Base-by-base conservation (phyloP, 1,284 basidiomycete genomes). In the Melampsora americana region DNA sequence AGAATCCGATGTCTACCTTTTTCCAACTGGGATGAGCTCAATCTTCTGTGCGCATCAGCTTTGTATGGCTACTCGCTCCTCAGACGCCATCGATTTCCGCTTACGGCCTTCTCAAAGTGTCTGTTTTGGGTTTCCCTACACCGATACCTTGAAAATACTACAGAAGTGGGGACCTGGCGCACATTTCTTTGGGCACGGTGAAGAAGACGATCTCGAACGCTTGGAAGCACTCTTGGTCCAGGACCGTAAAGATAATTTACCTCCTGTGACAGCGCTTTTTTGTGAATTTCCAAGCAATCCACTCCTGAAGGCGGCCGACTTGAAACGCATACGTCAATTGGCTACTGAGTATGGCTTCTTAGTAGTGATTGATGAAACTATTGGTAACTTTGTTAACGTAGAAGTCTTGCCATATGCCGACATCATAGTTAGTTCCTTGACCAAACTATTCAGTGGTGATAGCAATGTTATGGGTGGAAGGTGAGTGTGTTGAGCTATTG, bases 401-500 rank as follows among this genome's bases (percentile, higher is more conserved):
- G 91, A 96, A 80, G 91, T 96, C 5, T 85, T 96, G 4, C 90
- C 90, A 4, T 92, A 89, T 79, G 92, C 91, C 1, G 96, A 99
- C 83, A 88, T 99, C 35, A 89, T 97, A n/a, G 95, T 91, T 69
- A 93, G 92, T 80, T 95, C 92, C 82, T 84, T 99, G 80, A 92
- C 92, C 64, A 99, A 99, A 85, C 87, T 99, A 30, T 99, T 99
- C 84, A 94, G 92, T 78, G 95, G 95, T 2, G 91, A 93, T 77
- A 88, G 90, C 42, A 99, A 99, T 81, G 94, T 95, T 74, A 98
- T 99, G 95, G 95, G 95, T 69, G 95, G 95, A 80, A 91, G 91
- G 93, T 93, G 80, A 67, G 87, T 83, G 11, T 62, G 1, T 59
- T 66, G 42, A 35, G 20, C 44, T 69, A 35, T 71, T 70, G 9